phyloP scores from a whole-genome alignment of 2,329 filamentous ascomycete species.

The Penicillium sp. region DNA sequence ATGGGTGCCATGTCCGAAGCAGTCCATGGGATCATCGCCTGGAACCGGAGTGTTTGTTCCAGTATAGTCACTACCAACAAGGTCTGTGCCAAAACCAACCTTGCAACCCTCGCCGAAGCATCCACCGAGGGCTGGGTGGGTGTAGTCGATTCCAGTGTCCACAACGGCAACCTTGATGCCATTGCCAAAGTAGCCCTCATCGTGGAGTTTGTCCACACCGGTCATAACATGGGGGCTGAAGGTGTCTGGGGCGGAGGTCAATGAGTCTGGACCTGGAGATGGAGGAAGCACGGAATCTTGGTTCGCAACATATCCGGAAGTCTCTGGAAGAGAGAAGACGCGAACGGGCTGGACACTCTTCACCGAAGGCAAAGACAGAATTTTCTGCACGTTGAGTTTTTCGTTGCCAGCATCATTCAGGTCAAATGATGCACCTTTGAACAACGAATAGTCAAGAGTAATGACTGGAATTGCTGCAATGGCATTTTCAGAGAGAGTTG shows the following conservation, averaged over 20 bases:
- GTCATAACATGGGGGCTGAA: conserved; percentile 17
- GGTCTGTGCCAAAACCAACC: conserved; percentile 55
- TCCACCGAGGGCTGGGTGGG: conserved; percentile 60
- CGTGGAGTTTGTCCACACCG: conserved; percentile 21
- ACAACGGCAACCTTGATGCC: conserved; percentile 19
- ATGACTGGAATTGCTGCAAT: conserved; percentile 7
- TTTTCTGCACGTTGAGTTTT: conserved; percentile 1
- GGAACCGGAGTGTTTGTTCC: conserved; percentile 39
- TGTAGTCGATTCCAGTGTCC: conserved; percentile 53
- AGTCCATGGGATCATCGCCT: conserved; percentile 53
- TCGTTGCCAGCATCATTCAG: background rate
- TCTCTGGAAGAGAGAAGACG: background rate
- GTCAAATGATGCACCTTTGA: conserved; percentile 7
- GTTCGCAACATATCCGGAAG: background rate
- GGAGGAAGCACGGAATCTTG: background rate
- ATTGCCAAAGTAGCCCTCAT: conserved; percentile 17
- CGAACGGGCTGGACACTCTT: conserved; percentile 6
- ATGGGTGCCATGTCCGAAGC: conserved; percentile 59
- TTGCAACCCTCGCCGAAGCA: conserved; percentile 60
- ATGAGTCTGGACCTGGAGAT: background rate
- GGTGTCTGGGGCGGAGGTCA: background rate
- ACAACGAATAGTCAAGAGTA: conserved; percentile 6
- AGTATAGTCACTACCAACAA: conserved; percentile 51
- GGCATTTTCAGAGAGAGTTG: conserved; percentile 6
- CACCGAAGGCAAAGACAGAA: conserved; percentile 8